These are phyloP conservation scores for Zygoascus sp. DNA, from an alignment of 1,139 yeast species.

Conservation along the genomic window DNA sequence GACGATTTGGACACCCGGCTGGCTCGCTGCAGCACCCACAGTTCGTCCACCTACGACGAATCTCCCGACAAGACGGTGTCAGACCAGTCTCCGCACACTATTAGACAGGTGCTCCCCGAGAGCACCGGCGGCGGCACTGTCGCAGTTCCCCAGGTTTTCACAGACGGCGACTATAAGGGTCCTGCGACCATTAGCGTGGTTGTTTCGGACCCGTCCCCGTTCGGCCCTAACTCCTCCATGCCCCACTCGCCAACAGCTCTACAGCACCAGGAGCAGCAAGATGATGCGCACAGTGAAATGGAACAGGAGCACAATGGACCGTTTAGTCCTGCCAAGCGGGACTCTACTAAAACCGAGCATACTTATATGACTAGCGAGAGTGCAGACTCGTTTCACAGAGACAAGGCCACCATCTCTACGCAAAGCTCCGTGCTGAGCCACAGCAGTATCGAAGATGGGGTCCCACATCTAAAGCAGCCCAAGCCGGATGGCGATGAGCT, in stretches of 20 bases:
- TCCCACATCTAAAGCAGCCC: background rate
- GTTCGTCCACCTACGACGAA: too few species aligned
- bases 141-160: background rate
- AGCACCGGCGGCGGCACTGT: background rate
- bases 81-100: background rate
- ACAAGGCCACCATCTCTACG: constrained; percentile 1
- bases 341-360: constrained; percentile 3
- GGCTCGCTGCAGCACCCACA: too few species aligned
- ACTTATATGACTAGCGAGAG: constrained; percentile 1
- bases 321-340: constrained; percentile 3
- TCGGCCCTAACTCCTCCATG: too few species aligned
- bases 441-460: background rate
- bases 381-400: background rate
- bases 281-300: too few species aligned
- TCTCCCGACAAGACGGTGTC: background rate
- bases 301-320: background rate
- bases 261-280: too few species aligned
- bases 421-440: background rate
- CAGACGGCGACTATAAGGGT: background rate
- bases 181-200: background rate
- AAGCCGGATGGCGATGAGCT: background rate
- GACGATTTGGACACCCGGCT: background rate
- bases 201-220: background rate
- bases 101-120: too few species aligned
- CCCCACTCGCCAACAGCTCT: too few species aligned